A percentile compares a stretch with the other conserved stretches of the same genome.
These are phyloP conservation scores for Millerozyma miso DNA, from an alignment of 805 yeast species.

Conservation along the genomic window DNA sequence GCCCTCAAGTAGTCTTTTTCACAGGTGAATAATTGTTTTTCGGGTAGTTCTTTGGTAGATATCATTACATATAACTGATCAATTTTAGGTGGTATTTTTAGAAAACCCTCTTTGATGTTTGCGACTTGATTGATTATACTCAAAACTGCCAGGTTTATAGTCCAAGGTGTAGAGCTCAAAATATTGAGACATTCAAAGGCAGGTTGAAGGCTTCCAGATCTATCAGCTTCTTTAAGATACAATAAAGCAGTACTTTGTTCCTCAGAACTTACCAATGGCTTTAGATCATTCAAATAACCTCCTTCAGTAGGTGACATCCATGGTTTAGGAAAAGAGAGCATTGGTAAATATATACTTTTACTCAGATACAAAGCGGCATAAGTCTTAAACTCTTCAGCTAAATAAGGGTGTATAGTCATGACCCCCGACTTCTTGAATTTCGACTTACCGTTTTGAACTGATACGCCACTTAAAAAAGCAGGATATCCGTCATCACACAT, in stretches of 20 bases:
- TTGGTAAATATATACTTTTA: constrained; percentile 26
- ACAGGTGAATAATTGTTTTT: background rate
- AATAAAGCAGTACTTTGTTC: constrained; percentile 12
- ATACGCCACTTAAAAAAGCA: constrained; percentile 9
- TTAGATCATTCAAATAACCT: constrained; percentile 27
- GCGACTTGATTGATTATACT: constrained; percentile 18
- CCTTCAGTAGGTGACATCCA: constrained; percentile 34
- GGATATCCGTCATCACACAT: constrained; percentile 5
- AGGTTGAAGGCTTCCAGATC: constrained; percentile 29
- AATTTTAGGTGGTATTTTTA: constrained; percentile 22
- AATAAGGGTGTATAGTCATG: constrained; percentile 21
- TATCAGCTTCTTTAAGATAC: constrained; percentile 22
- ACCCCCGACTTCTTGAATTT: constrained; percentile 13
- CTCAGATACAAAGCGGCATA: constrained; percentile 8
- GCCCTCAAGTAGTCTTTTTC: constrained; percentile 1
- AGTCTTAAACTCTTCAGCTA: constrained; percentile 11
- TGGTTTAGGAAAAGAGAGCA: constrained; percentile 34
- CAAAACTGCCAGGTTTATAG: constrained; percentile 25
- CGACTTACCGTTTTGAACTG: background rate
- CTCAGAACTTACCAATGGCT: constrained; percentile 19
- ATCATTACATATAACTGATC: constrained; percentile 1
- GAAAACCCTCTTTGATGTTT: constrained; percentile 16
- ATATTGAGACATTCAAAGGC: constrained; percentile 24
- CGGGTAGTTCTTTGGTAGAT: background rate
- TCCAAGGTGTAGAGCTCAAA: constrained; percentile 32